Percentiles rank a stretch among this genome's conserved stretches.
Evolutionary conservation across 345 rosid species (phyloP).

Genomic region (Gossypium raimondii): DNA sequence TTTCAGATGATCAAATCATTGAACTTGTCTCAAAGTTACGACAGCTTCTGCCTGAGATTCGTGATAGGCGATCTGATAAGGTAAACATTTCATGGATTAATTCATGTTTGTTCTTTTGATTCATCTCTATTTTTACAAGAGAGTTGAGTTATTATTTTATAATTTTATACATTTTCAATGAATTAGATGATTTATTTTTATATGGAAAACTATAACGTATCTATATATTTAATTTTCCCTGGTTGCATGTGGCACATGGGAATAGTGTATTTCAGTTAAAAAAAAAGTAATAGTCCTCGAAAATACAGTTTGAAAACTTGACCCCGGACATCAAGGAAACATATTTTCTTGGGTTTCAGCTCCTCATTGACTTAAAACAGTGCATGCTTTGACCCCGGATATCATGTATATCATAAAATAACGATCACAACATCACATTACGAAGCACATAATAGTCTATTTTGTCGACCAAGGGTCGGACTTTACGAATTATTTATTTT

Average conservation of each 20-base stretch:
- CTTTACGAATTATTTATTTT: neutral
- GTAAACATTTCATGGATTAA: constrained; percentile 26
- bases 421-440: neutral
- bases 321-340: constrained; percentile 31
- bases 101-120: neutral
- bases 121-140: neutral
- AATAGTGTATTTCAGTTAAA: constrained; percentile 7
- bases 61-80: constrained; percentile 72
- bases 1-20: constrained; percentile 86
- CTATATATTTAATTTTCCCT: neutral
- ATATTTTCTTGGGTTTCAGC: constrained; percentile 4
- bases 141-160: too few species aligned
- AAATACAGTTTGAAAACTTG: constrained; percentile 25
- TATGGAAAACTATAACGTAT: neutral
- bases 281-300: constrained; percentile 15
- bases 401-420: neutral
- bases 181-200: neutral
- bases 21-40: constrained; percentile 82
- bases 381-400: constrained; percentile 18
- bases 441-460: neutral
- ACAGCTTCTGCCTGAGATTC: constrained; percentile 87
- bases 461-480: neutral
- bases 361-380: constrained; percentile 27
- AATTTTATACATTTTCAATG: neutral
- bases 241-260: constrained; percentile 14